Percentiles rank a stretch among this genome's conserved stretches.
Evolutionary conservation across 768 basidiomycete species (phyloP).

Genomic region (Cubamyces lactineus): DNA sequence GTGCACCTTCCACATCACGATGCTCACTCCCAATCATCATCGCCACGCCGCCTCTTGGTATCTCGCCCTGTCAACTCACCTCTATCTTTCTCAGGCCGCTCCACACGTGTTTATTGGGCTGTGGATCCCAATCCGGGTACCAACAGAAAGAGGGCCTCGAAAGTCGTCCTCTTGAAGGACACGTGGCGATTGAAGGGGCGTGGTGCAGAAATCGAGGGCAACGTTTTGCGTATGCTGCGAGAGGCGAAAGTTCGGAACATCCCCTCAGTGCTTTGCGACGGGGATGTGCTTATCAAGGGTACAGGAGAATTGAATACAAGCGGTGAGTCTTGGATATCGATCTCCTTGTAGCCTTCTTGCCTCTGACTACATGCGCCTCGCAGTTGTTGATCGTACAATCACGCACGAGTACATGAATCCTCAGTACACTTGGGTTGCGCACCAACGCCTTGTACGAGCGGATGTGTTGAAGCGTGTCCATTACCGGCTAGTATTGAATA

Average conservation of each 20-base stretch:
- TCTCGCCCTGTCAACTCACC: slow-evolving; percentile 7
- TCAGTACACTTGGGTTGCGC: not conserved
- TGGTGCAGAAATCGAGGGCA: not conserved
- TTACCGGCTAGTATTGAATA: not conserved
- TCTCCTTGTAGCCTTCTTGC: not conserved
- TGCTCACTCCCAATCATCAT: not conserved
- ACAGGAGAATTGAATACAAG: not conserved
- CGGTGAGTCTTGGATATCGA: not conserved
- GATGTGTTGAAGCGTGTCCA: slow-evolving; percentile 1
- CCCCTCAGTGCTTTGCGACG: not conserved
- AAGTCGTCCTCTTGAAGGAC: slow-evolving; percentile 16
- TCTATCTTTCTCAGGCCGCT: slow-evolving; percentile 3
- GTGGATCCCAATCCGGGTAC: not conserved
- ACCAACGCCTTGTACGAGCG: not conserved
- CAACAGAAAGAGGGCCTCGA: not conserved
- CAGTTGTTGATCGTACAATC: not conserved
- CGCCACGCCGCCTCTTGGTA: not conserved
- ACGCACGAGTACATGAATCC: not conserved
- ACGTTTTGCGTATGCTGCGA: not conserved
- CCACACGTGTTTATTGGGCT: slow-evolving; percentile 15
- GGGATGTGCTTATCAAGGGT: not conserved
- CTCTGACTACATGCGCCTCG: no score
- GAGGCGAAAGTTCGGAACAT: slow-evolving; percentile 3
- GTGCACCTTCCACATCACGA: not conserved
- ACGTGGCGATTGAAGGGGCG: slow-evolving; percentile 6